These are phyloP conservation scores for Filosporella fistucella DNA, from an alignment of 495 filamentous ascomycete genomes.

Conservation along the genomic window DNA sequence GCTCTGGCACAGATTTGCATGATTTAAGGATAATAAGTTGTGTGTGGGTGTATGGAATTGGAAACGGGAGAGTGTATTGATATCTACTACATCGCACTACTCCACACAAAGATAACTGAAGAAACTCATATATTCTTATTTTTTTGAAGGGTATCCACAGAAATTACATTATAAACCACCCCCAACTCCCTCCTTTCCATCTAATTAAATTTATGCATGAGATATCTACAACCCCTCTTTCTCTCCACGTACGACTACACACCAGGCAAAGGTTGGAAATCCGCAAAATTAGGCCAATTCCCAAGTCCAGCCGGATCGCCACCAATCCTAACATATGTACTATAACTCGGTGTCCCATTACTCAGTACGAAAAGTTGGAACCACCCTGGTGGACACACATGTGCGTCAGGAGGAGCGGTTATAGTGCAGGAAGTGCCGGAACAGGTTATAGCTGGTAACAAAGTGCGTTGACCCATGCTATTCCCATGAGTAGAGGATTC, in stretches of 20 bases:
- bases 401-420: constrained; percentile 32
- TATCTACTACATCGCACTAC: no score
- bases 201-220: no score
- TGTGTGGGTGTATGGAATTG: no score
- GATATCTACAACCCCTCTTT: no score
- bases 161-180: no score
- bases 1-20: no score
- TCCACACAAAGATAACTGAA: no score
- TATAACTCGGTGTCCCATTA: constrained; percentile 46
- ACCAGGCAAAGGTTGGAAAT: constrained; percentile 37
- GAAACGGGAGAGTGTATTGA: no score
- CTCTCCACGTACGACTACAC: not conserved
- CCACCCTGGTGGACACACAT: constrained; percentile 52
- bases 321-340: constrained; percentile 53
- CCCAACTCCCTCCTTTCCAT: no score
- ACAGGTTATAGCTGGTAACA: constrained; percentile 52
- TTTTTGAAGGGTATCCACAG: no score
- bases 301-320: constrained; percentile 53
- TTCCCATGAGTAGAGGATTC: constrained; percentile 59
- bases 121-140: no score
- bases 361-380: constrained; percentile 55
- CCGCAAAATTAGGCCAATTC: constrained; percentile 48
- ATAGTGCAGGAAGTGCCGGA: constrained; percentile 43
- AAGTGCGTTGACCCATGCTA: constrained; percentile 55
- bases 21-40: no score